Evolutionary conservation across 768 basidiomycete species (phyloP).

Genomic region (Lentinus brumalis): DNA sequence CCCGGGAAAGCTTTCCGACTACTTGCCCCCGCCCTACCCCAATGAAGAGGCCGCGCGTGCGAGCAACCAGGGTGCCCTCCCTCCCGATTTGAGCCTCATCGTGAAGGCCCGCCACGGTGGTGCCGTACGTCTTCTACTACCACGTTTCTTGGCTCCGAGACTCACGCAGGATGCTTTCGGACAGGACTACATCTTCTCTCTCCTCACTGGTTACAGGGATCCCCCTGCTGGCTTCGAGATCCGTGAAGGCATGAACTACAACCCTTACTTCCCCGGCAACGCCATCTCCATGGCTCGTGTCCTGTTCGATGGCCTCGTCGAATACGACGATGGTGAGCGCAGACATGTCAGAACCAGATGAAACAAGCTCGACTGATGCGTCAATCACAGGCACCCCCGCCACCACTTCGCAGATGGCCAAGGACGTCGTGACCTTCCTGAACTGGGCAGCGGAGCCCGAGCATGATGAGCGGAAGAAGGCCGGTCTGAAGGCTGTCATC

Average conservation of each 20-base stretch:
- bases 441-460: conserved; percentile 98
- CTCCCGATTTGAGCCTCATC: conserved; percentile 96
- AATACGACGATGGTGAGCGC: conserved; percentile 86
- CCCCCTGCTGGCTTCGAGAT: conserved; percentile 94
- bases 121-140: conserved; percentile 60
- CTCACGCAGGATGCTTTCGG: not conserved
- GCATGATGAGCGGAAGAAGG: conserved; percentile 96
- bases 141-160: not conserved
- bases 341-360: not conserved
- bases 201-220: conserved; percentile 96
- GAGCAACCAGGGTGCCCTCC: conserved; percentile 90
- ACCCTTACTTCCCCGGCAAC: conserved; percentile 98
- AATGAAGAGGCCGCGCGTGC: conserved; percentile 98
- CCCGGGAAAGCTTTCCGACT: conserved; percentile 97
- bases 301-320: conserved; percentile 93
- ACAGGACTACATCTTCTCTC: conserved; percentile 95
- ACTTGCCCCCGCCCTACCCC: conserved; percentile 92
- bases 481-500: conserved; percentile 93
- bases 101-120: conserved; percentile 98
- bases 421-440: conserved; percentile 95
- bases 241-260: conserved; percentile 98
- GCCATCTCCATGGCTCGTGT: conserved; percentile 98
- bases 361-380: not conserved
- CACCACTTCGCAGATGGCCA: conserved; percentile 98
- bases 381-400: conserved; percentile 78